Conservation (phyloP, 1,139 yeast species). For the Eremothecium cymbalariae region DNA sequence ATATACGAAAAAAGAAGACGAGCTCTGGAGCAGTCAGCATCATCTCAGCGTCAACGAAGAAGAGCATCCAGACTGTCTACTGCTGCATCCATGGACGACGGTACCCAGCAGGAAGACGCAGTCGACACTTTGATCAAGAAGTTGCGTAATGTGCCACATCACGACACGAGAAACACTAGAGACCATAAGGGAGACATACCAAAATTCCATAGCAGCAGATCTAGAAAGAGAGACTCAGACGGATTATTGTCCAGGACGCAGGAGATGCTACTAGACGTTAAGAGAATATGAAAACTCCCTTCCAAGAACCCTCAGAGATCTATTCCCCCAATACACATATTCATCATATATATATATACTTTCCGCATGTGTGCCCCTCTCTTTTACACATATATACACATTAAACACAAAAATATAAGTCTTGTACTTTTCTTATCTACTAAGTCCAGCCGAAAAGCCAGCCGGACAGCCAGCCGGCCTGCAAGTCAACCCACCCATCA, state of each 20-base stretch:
- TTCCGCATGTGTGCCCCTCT: neutral
- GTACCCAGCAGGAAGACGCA: conserved; percentile 14
- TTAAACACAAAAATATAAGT: too few species aligned
- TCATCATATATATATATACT: conserved; percentile 1
- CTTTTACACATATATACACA: too few species aligned
- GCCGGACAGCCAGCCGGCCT: too few species aligned
- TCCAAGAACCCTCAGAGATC: too few species aligned
- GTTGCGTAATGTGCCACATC: conserved; percentile 21
- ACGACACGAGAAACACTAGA: conserved; percentile 5
- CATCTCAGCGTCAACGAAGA: conserved; percentile 1
- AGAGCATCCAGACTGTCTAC: conserved; percentile 13
- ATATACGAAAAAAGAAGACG: conserved; percentile 64
- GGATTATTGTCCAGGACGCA: conserved; percentile 20
- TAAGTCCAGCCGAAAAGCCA: too few species aligned
- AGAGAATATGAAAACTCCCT: conserved; percentile 16
- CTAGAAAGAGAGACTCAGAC: conserved; percentile 6
- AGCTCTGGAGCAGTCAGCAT: conserved; percentile 41
- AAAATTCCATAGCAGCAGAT: conserved; percentile 2
- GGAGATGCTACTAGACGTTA: conserved; percentile 20
- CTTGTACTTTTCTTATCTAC: too few species aligned
- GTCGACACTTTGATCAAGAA: conserved; percentile 24
- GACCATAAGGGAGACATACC: conserved; percentile 2
- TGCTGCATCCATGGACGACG: conserved; percentile 14
- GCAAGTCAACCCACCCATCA: too few species aligned
- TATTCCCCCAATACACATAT: too few species aligned